Base-by-base conservation (phyloP, 257 asterid species). In the Solanum piurae region DNA sequence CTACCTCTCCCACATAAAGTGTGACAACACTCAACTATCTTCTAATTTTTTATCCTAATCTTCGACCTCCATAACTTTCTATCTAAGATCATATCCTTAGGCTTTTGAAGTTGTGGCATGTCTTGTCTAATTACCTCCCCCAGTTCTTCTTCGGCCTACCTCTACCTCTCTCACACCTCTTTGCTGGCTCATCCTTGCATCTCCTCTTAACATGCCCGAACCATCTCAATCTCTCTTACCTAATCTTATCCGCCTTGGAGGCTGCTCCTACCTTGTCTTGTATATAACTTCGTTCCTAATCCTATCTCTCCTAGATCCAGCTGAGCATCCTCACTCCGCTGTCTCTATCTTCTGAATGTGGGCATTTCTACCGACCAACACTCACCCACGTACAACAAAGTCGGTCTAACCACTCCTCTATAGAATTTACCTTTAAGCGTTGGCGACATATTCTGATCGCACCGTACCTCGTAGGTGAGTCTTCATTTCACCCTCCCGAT, bases 51-150 rank as follows among this genome's bases (percentile, higher is more conserved):
- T 46, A 46, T 46, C 55, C 20, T 46, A 46, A 0, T 46, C 55
- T 13, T 46, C 0, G 20, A 46, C 55, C 7, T 46, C 20, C 55
- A 46, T 46, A 46, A 46, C 20, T 46, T 46, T 46, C 0, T 46
- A 0, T 13, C 55, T 0, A 46, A 46, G 18, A 6, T 12, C 55
- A 0, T 46, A 0, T 46, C 55, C 6, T 46, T 18, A 52, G 9
- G n/a, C 62, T 52, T 52, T n/a, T 52, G 9, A 52, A 52, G n/a
- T 52, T 18, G 62, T 52, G 62, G n/a, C n/a, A 52, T 52, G n/a
- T 52, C 62, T 18, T 52, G 9, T 52, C 0, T 52, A 52, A 52
- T 52, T 0, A 52, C n/a, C 62, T 52, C 62, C 62, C 20, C n/a
- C 4, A 16, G 4, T 16, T 52, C 62, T 16, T 6, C 23, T 52